Base-by-base conservation (phyloP, 1,284 basidiomycete species). In the Pseudozyma thailandica region DNA sequence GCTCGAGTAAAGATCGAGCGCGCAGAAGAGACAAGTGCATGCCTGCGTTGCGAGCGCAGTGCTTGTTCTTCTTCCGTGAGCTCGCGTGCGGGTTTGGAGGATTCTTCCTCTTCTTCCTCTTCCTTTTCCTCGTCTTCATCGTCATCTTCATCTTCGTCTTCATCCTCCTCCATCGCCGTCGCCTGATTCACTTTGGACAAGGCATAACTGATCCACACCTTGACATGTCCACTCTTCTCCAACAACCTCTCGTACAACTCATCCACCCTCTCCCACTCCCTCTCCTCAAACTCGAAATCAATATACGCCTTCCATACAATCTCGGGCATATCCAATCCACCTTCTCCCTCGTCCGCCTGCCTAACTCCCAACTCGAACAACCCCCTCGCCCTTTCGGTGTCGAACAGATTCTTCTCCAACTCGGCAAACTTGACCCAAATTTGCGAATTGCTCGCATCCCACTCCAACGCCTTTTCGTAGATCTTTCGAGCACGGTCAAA, bases 361-460 rank as follows among this genome's bases (percentile, higher is more conserved):
- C 90, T 86, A n/a, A 95, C 89, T 3, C 92, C 96, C 35, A 98
- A 89, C 84, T 98, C 94, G 84, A 93, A 98, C 79, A 99, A 94
- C 3, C 90, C 94, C 15, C 97, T 90, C 3, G 94, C 92, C 44
- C 96, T 93, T 25, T 90, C 86, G 81, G 91, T 90, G 84, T 98
- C 96, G 83, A 93, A 92, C 1, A 98, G 87, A 52, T 92, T 92
- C 0, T 90, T 89, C 85, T 98, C 96, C 37, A 98, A 88, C 82
- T 97, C 94, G 12, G 95, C 93, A 84, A 91, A 99, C 83, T 92
- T 92, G 84, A 99, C 96, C 96, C 96, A 99, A 13, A 77, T 79
- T 28, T 69, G 58, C 21, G 75, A 63, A 57, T 77, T 82, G 55
- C 57, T 73, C 10, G 81, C 48, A 50, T 82, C 78, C 81, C 81